Evolutionary conservation across 371 early-diverging fungal genomes (phyloP).

Genomic region (Lichtheimia corymbifera): DNA sequence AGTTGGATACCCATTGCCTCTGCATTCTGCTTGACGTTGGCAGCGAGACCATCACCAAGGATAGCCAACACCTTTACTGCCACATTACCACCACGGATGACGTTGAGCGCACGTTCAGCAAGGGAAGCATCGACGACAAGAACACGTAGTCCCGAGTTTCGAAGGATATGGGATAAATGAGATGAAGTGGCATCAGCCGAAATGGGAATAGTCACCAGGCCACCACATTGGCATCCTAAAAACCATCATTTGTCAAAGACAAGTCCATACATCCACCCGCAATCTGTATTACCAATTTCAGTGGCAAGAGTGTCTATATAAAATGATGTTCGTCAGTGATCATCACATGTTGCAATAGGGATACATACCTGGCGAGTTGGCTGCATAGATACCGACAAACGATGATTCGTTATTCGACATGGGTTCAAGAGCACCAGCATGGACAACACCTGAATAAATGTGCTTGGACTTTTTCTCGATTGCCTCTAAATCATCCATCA

Average conservation of each 20-base stretch:
- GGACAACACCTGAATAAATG: conserved; percentile 30
- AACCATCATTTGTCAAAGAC: neutral
- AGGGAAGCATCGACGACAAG: conserved; percentile 28
- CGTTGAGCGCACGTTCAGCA: conserved; percentile 21
- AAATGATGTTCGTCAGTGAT: neutral
- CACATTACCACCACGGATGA: conserved; percentile 17
- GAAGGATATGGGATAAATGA: conserved; percentile 30
- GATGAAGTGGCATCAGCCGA: conserved; percentile 29
- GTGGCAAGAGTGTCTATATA: conserved; percentile 34
- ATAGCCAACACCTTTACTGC: conserved; percentile 30
- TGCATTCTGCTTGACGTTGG: neutral
- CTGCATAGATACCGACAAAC: conserved; percentile 55
- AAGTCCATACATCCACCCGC: neutral
- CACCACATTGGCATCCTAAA: conserved; percentile 39
- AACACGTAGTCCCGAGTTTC: conserved; percentile 27
- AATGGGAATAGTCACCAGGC: conserved; percentile 49
- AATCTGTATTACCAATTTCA: conserved; percentile 38
- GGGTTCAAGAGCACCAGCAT: conserved; percentile 37
- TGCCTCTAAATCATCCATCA: conserved; percentile 14
- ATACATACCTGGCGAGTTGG: conserved; percentile 47
- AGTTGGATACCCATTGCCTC: conserved; percentile 27
- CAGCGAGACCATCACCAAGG: conserved; percentile 35
- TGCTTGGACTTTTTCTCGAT: conserved; percentile 20
- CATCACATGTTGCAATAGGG: neutral
- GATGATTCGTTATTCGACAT: conserved; percentile 42